Evolutionary conservation across 371 early-diverging fungal genomes (phyloP), one percentile per base, ranked within the genome.

Genomic region (Actinomortierella ambigua): DNA sequence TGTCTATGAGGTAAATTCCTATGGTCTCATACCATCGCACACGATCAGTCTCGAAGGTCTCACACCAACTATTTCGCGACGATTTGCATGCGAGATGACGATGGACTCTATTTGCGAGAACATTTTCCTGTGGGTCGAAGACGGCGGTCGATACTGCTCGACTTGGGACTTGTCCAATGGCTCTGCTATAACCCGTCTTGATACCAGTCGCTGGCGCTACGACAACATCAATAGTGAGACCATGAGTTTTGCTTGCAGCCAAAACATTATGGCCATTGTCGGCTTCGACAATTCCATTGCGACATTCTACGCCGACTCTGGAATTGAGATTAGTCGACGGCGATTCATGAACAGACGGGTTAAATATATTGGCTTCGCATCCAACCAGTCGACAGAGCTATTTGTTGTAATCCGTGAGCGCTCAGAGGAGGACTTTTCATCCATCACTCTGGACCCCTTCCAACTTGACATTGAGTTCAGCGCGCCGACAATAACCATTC

Each of bases 121-220:
- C 53, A 68, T 54, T 2, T 67, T 75, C 42, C 67, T 75, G 75
- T 75, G 75, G 75, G 61, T 75, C 3, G 75, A 75, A 53, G 75
- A 75, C 39, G 52, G 61, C 5, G 75, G 75, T 22, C 58, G 64
- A 14, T 67, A 68, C 17, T 75, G 75, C 29, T 67, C 75, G 13
- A 67, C 67, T 48, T 75, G 75, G 75, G 61, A 68, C 24, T 51
- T 75, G 28, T 27, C 60, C 17, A 75, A 56, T 24, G 75, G 75
- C 51, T 67, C 75, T 22, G 67, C 67, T 22, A 68, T 75, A 43
- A 46, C 4, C 7, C 34, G 34, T 34, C 34, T 34, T 11, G 11
- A 34, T 6, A 34, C 34, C 4, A 34, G 34, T 34, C 34, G 34
- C 4, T 34, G 34, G 34, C 4, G 34, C 4, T 34, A 34, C 11